phyloP scores from a whole-genome alignment of 164 flowering plant species.

The Hamamelis virginiana region DNA sequence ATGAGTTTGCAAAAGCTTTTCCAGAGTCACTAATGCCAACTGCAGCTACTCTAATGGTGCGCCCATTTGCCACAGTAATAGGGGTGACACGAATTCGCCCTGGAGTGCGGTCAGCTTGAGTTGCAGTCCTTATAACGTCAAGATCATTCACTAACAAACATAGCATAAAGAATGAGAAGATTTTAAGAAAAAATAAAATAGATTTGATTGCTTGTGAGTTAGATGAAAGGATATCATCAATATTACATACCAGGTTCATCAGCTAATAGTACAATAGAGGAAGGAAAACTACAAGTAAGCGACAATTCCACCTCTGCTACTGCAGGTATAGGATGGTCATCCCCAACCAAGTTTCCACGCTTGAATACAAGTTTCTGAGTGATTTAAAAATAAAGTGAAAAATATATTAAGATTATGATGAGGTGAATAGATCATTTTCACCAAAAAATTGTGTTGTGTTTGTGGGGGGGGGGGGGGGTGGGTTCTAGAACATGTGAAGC shows the following conservation, averaged over 20 bases:
- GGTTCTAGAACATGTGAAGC: no score
- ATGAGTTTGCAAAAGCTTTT: conserved; percentile 87
- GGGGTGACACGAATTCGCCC: conserved; percentile 54
- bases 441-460: no score
- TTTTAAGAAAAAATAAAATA: background rate
- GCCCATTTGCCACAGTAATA: conserved; percentile 83
- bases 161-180: background rate
- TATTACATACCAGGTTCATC: conserved; percentile 72
- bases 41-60: conserved; percentile 75
- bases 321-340: conserved; percentile 72
- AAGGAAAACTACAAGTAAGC: conserved; percentile 66
- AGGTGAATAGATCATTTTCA: background rate
- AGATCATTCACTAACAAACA: conserved; percentile 53
- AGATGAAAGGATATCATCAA: background rate
- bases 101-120: conserved; percentile 61
- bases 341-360: conserved; percentile 86
- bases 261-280: conserved; percentile 66
- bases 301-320: conserved; percentile 53
- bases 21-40: conserved; percentile 75
- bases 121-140: conserved; percentile 43
- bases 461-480: no score
- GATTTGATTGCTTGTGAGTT: background rate
- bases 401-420: background rate
- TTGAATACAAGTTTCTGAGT: conserved; percentile 65
- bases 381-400: conserved; percentile 10